Evolutionary conservation across 1,284 basidiomycete genomes (phyloP), one percentile per base, ranked within the genome.

Genomic region (Ganoderma boninense): DNA sequence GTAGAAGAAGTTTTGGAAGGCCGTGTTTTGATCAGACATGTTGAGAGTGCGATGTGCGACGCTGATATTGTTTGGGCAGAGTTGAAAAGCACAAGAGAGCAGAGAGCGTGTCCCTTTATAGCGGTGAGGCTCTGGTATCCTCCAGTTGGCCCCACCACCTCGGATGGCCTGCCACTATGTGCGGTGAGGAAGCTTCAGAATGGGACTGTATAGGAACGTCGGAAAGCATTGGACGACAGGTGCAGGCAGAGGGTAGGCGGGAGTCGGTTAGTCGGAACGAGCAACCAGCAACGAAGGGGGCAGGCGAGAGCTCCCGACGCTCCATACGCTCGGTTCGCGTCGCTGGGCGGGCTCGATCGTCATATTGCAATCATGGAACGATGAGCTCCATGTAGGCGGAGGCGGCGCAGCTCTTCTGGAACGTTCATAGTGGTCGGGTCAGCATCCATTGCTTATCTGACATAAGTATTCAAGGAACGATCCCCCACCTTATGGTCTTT

Each of bases 1-100:
- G 13, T 59, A 59, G 64, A 57, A 65, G 40, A 38, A 43, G 14
- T 44, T 59, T 38, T 65, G 64, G 16, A 65, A 65, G 54, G 57
- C 26, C 3, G 14, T 42, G 18, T 65, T 59, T 26, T 23, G n/a
- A n/a, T 65, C 20, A 7, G 60, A 8, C 60, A 62, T 62, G 4
- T 4, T 23, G 35, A 2, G 32, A 57, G 56, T 54, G 56, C 2
- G 29, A 2, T 32, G 4, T 32, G 29, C 29, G 29, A 32, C 29
- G 4, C 29, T 32, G 4, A 32, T 32, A 32, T 56, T 56, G 23
- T 0, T 44, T 42, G 18, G 23, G 56, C 56, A 57, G 56, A 62
- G 23, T 62, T 42, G 40, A 62, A 26, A 20, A 23, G 29, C 8
- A n/a, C 14, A 16, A 23, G 6, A 11, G 20, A 43, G 23, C n/a